Evolutionary conservation across 495 filamentous ascomycete species (phyloP).

Genomic region (Podospora comata): DNA sequence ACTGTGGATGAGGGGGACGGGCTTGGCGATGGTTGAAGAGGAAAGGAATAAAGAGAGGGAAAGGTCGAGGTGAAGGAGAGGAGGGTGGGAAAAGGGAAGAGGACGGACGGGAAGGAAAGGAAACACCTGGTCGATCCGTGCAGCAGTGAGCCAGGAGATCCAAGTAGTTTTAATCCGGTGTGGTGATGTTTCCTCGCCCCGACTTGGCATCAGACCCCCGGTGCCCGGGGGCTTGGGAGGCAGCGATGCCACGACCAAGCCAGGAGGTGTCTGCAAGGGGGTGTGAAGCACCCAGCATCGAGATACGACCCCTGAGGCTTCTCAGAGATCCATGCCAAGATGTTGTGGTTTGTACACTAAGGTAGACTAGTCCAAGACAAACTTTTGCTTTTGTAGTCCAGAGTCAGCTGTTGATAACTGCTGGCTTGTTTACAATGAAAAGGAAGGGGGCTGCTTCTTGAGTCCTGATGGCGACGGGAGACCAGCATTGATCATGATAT

Average conservation of each 20-base stretch:
- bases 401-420: not conserved
- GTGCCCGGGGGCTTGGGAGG: not conserved
- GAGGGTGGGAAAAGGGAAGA: not conserved
- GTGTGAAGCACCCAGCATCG: not conserved
- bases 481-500: not conserved
- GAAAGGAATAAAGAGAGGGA: not conserved
- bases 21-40: slow-evolving; percentile 12
- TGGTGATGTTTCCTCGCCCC: slow-evolving; percentile 13
- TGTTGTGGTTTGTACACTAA: not conserved
- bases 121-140: slow-evolving; percentile 13
- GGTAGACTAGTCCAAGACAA: not conserved
- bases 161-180: slow-evolving; percentile 10
- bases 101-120: slow-evolving; percentile 1
- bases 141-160: slow-evolving; percentile 11
- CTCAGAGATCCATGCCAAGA: not conserved
- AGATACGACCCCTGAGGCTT: not conserved
- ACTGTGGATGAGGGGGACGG: slow-evolving; percentile 4
- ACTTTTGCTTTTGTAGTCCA: not conserved
- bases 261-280: not conserved
- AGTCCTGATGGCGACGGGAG: not conserved
- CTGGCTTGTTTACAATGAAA: not conserved
- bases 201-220: slow-evolving; percentile 11
- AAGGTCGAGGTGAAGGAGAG: not conserved
- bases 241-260: not conserved
- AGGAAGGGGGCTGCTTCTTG: not conserved